Evolutionary conservation across 2,329 filamentous ascomycete genomes (phyloP).

Genomic region (Sclerotinia trifoliorum): DNA sequence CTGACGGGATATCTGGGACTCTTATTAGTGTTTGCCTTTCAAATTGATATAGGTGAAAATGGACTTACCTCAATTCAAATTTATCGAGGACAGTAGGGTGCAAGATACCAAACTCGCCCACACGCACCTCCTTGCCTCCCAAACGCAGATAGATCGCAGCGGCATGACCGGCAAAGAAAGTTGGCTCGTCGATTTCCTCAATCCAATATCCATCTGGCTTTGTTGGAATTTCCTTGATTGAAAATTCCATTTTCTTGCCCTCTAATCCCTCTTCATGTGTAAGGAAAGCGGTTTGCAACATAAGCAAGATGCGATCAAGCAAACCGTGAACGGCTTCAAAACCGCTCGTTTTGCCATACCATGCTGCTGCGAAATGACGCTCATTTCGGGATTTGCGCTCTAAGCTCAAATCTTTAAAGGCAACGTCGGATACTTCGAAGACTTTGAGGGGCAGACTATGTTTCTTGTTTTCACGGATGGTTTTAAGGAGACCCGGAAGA

Average conservation of each 20-base stretch:
- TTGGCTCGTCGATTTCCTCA: conserved; percentile 84
- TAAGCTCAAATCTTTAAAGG: conserved; percentile 77
- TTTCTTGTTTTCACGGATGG: conserved; percentile 87
- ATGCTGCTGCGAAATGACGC: conserved; percentile 92
- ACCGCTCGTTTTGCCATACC: conserved; percentile 89
- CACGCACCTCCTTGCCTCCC: conserved; percentile 68
- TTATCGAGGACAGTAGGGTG: conserved; percentile 92
- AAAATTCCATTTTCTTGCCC: conserved; percentile 51
- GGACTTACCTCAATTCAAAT: conserved; percentile 75
- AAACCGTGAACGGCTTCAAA: conserved; percentile 96
- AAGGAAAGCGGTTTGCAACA: conserved; percentile 83
- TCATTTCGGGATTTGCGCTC: conserved; percentile 92
- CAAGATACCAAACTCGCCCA: conserved; percentile 91
- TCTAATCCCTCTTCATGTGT: conserved; percentile 68
- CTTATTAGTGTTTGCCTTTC: conserved; percentile 25
- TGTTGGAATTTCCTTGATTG: conserved; percentile 53
- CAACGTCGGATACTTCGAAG: conserved; percentile 88
- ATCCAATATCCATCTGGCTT: conserved; percentile 85
- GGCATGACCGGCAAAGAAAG: conserved; percentile 87
- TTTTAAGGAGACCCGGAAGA: conserved; percentile 86
- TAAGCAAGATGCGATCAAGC: conserved; percentile 85
- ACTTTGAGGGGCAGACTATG: conserved; percentile 87
- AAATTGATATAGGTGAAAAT: no score
- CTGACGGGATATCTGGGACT: conserved; percentile 78
- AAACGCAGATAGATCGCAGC: conserved; percentile 79